phyloP scores from a whole-genome alignment of 2,329 filamentous ascomycete genomes.

The Pestalotiopsis sp. region DNA sequence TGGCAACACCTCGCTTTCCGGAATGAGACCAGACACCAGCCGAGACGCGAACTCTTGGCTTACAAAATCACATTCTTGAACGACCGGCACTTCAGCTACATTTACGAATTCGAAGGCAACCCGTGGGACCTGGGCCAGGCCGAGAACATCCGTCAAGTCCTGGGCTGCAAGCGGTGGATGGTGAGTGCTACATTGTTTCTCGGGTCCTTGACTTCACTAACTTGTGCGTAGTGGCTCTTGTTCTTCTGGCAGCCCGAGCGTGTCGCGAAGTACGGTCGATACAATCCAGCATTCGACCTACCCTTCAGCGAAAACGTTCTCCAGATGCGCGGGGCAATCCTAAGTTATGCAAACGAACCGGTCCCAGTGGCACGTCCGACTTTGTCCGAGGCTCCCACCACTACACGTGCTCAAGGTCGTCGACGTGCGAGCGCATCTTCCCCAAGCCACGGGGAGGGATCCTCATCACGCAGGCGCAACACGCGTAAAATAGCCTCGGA shows the following conservation, averaged over 20 bases:
- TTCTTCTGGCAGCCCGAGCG: conserved; percentile 18
- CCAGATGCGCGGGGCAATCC: background rate
- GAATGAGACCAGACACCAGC: no score
- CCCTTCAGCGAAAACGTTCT: conserved; percentile 19
- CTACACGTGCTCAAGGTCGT: background rate
- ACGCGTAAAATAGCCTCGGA: background rate
- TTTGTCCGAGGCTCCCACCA: background rate
- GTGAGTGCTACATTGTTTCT: background rate
- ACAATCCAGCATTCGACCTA: conserved; percentile 19
- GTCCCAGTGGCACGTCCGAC: background rate
- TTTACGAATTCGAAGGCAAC: no score
- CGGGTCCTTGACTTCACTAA: background rate
- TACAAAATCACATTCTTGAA: no score
- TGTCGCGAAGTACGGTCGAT: conserved; percentile 21
- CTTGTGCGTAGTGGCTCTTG: conserved; percentile 18
- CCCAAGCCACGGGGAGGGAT: conserved; percentile 16
- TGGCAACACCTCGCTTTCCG: no score
- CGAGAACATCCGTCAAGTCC: no score
- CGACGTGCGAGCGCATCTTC: conserved; percentile 13
- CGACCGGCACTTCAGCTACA: no score
- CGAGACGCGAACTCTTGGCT: no score
- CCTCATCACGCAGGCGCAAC: background rate
- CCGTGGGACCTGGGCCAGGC: no score
- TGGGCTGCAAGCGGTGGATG: background rate
- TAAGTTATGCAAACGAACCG: background rate